Conservation (phyloP, 495 filamentous ascomycete genomes). For the Zalerion maritima region DNA sequence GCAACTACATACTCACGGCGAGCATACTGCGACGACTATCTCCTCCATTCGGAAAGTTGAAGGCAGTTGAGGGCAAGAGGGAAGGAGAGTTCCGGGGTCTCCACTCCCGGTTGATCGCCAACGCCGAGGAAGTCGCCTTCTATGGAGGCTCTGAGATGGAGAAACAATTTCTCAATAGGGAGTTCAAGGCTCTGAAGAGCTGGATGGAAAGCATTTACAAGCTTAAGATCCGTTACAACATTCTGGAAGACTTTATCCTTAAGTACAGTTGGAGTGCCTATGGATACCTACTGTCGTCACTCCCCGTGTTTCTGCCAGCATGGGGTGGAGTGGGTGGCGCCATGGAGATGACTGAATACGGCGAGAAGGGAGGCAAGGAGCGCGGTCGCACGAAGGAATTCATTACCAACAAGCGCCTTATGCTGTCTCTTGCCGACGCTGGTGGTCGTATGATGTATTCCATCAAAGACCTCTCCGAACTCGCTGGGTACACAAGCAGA, state of each 20-base stretch:
- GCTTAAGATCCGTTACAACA: slow-evolving; percentile 94
- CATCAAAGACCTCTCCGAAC: slow-evolving; percentile 93
- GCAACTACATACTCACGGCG: slow-evolving; percentile 86
- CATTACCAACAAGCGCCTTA: slow-evolving; percentile 96
- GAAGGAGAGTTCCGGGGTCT: slow-evolving; percentile 89
- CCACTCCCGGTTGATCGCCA: slow-evolving; percentile 84
- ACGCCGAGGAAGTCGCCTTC: slow-evolving; percentile 98
- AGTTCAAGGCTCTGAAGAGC: slow-evolving; percentile 77
- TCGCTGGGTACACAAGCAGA: slow-evolving; percentile 88
- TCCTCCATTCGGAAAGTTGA: slow-evolving; percentile 90
- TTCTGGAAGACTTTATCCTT: slow-evolving; percentile 93
- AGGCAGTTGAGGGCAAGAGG: slow-evolving; percentile 81
- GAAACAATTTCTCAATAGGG: slow-evolving; percentile 71
- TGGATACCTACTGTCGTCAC: slow-evolving; percentile 81
- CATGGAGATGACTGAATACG: slow-evolving; percentile 40
- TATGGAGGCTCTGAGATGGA: slow-evolving; percentile 93
- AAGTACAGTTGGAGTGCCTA: slow-evolving; percentile 99
- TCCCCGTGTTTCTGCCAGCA: slow-evolving; percentile 88
- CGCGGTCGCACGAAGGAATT: slow-evolving; percentile 92
- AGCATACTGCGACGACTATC: slow-evolving; percentile 74
- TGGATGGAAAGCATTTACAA: slow-evolving; percentile 97
- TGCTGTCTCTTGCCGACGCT: slow-evolving; percentile 94
- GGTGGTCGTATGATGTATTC: slow-evolving; percentile 98
- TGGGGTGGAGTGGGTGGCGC: slow-evolving; percentile 75
- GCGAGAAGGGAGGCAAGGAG: slow-evolving; percentile 44